These are phyloP conservation scores for Somion occarium DNA, from an alignment of 1,284 basidiomycete species.

Conservation along the genomic window DNA sequence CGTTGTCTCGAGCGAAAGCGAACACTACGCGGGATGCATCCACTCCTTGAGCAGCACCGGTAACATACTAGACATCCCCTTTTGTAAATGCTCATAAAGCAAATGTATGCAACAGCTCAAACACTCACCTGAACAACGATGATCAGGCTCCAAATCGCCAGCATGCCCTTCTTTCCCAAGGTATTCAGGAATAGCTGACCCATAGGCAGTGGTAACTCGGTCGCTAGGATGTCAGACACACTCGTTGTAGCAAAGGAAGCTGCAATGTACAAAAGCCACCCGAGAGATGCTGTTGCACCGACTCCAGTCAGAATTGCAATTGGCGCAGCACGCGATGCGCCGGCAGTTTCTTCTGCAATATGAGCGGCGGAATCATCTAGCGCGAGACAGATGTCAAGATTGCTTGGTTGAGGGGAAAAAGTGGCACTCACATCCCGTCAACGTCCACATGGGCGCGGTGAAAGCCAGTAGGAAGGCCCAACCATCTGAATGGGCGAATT, in stretches of 20 bases:
- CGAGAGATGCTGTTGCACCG: slow-evolving; percentile 52
- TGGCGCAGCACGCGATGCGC: slow-evolving; percentile 64
- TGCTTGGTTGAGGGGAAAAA: neutral
- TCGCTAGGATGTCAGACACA: slow-evolving; percentile 44
- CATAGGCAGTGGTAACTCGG: slow-evolving; percentile 60
- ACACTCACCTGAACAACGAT: slow-evolving; percentile 59
- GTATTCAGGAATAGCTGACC: slow-evolving; percentile 64
- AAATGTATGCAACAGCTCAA: no score
- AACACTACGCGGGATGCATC: slow-evolving; percentile 73
- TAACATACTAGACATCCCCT: slow-evolving; percentile 55
- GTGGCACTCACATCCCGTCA: slow-evolving; percentile 58
- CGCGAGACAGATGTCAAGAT: neutral
- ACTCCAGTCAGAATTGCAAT: slow-evolving; percentile 72
- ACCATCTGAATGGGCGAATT: slow-evolving; percentile 42
- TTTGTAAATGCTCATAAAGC: no score
- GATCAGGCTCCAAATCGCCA: slow-evolving; percentile 65
- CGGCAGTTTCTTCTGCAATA: slow-evolving; percentile 68
- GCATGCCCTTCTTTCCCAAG: slow-evolving; percentile 65
- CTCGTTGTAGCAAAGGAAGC: slow-evolving; percentile 61
- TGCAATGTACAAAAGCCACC: slow-evolving; percentile 61
- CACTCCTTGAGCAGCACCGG: slow-evolving; percentile 69
- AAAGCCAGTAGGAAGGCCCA: slow-evolving; percentile 73
- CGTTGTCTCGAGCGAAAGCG: slow-evolving; percentile 70
- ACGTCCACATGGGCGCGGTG: slow-evolving; percentile 73
- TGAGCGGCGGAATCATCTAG: slow-evolving; percentile 76